phyloP scores from a whole-genome alignment of 345 rosid genomes.

The Pugionium dolabratum region DNA sequence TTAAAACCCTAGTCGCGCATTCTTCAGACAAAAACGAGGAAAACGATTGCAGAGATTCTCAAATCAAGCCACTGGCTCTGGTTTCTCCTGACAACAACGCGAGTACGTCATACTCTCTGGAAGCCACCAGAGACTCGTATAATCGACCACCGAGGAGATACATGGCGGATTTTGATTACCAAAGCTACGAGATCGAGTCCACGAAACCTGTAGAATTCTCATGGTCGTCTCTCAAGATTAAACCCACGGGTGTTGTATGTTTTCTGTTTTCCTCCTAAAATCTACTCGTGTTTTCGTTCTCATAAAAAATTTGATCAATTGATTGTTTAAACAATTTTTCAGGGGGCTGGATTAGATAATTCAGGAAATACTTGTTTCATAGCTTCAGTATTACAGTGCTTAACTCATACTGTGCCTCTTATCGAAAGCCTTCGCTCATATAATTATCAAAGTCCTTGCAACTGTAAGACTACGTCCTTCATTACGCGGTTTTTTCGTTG shows the following conservation, averaged over 20 bases:
- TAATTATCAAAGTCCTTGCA: slow-evolving; percentile 48
- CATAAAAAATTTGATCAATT: not conserved
- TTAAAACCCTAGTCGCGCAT: slow-evolving; percentile 18
- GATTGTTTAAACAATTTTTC: slow-evolving; percentile 1
- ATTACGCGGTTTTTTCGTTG: not conserved
- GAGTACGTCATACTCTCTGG: not conserved
- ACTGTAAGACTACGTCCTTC: slow-evolving; percentile 37
- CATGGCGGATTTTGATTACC: not conserved
- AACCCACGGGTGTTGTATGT: slow-evolving; percentile 46
- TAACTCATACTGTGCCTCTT: slow-evolving; percentile 82
- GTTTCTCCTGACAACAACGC: slow-evolving; percentile 12
- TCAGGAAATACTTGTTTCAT: slow-evolving; percentile 88
- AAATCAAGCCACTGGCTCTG: not conserved
- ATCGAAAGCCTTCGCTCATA: slow-evolving; percentile 56
- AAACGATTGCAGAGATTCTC: not conserved
- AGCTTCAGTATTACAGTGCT: slow-evolving; percentile 83
- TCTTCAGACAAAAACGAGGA: not conserved
- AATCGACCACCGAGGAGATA: not conserved
- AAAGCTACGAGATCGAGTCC: not conserved
- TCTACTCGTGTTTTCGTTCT: not conserved
- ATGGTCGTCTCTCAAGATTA: slow-evolving; percentile 1
- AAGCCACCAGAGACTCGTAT: not conserved
- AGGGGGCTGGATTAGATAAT: slow-evolving; percentile 90
- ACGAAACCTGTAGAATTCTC: not conserved
- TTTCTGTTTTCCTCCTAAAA: not conserved